These are phyloP conservation scores for Blastocystis sp. DNA, from an alignment of 352 stramenopile genomes.

Conservation along the genomic window DNA sequence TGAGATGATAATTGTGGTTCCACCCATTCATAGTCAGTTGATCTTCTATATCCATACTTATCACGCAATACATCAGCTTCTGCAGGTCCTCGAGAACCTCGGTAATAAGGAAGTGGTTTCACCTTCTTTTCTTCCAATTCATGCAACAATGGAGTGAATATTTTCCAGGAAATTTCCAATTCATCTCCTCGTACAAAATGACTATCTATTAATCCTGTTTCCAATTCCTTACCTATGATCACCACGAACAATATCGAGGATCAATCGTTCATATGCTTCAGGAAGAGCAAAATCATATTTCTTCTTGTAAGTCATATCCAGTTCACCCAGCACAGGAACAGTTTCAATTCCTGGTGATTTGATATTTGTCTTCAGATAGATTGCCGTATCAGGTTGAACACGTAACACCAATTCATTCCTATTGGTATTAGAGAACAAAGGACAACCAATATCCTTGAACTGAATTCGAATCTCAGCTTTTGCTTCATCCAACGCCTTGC, in stretches of 20 bases:
- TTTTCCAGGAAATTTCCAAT: slow-evolving; percentile 86
- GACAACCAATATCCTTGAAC: slow-evolving; percentile 83
- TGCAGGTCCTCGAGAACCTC: slow-evolving; percentile 82
- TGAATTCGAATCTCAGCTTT: slow-evolving; percentile 92
- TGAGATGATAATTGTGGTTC: slow-evolving; percentile 16
- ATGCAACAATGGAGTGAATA: slow-evolving; percentile 94
- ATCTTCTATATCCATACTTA: slow-evolving; percentile 11
- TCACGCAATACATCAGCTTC: slow-evolving; percentile 74
- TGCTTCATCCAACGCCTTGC: slow-evolving; percentile 91
- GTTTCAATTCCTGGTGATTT: slow-evolving; percentile 69
- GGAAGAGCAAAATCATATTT: slow-evolving; percentile 80
- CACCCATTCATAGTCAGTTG: slow-evolving; percentile 53
- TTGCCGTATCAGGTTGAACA: slow-evolving; percentile 86
- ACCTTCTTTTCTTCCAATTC: slow-evolving; percentile 73
- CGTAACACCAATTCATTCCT: slow-evolving; percentile 90
- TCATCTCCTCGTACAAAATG: slow-evolving; percentile 93
- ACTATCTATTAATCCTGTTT: background rate
- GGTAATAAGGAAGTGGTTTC: slow-evolving; percentile 81
- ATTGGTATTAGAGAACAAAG: slow-evolving; percentile 73
- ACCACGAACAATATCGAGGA: slow-evolving; percentile 90
- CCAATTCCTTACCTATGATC: slow-evolving; percentile 74
- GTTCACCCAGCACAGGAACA: slow-evolving; percentile 82
- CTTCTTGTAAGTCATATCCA: slow-evolving; percentile 87
- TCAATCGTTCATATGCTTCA: slow-evolving; percentile 91
- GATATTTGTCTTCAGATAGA: slow-evolving; percentile 83